These are phyloP conservation scores for Saccharomycopsis hybrid DNA, from an alignment of 1,139 yeast species.

Conservation along the genomic window DNA sequence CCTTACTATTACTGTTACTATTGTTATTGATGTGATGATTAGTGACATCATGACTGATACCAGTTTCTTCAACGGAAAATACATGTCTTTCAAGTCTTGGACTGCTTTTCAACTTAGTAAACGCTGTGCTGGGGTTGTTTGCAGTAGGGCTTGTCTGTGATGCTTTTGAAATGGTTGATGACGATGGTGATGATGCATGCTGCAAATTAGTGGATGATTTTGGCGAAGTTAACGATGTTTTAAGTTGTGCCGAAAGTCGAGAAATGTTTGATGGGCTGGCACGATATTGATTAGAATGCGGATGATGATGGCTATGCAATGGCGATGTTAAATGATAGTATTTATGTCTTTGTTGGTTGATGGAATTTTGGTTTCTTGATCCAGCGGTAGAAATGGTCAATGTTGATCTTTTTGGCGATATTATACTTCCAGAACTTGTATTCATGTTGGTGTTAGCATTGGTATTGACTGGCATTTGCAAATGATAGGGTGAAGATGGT, in stretches of 20 bases:
- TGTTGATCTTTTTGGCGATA: conserved; percentile 3
- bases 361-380: conserved; percentile 1
- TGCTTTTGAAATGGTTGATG: neutral
- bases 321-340: conserved; percentile 6
- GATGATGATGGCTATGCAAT: neutral
- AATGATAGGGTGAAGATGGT: too few species aligned
- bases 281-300: neutral
- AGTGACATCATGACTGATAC: too few species aligned
- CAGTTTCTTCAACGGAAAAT: too few species aligned
- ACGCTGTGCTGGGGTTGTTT: neutral
- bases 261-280: conserved; percentile 5
- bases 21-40: too few species aligned
- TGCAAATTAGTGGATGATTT: neutral
- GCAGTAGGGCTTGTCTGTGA: neutral
- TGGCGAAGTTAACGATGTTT: conserved; percentile 3
- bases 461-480: too few species aligned
- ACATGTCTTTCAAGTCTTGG: too few species aligned
- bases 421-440: neutral
- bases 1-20: neutral
- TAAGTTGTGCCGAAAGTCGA: conserved; percentile 16
- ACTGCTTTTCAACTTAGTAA: too few species aligned
- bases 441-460: neutral
- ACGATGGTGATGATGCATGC: neutral
- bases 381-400: neutral
- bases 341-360: conserved; percentile 18